These are phyloP conservation scores for Penicillium sp. DNA, from an alignment of 2,329 filamentous ascomycete genomes.

Conservation along the genomic window DNA sequence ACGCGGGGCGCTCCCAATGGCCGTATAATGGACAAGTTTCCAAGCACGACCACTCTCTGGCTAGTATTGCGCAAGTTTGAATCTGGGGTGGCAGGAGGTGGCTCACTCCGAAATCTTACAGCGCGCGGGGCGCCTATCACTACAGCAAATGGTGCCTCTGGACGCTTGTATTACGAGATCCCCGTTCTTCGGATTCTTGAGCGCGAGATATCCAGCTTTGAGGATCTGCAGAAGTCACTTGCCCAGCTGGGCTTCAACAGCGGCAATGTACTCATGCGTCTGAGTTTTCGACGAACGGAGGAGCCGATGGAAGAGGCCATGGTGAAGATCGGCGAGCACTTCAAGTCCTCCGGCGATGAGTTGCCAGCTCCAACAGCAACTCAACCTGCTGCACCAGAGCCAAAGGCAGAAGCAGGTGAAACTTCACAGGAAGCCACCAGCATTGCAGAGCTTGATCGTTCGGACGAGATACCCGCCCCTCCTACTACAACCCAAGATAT, in stretches of 20 bases:
- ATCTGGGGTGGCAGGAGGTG: constrained; percentile 59
- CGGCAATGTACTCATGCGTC: constrained; percentile 70
- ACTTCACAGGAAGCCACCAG: constrained; percentile 10
- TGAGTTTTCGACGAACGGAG: constrained; percentile 70
- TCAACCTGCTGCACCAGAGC: constrained; percentile 6
- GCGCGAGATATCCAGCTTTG: constrained; percentile 67
- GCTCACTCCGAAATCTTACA: constrained; percentile 69
- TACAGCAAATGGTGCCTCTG: constrained; percentile 52
- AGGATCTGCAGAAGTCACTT: constrained; percentile 81
- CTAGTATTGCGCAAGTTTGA: constrained; percentile 85
- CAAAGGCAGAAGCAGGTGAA: constrained; percentile 1
- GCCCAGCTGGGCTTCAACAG: constrained; percentile 80
- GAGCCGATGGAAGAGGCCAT: constrained; percentile 80
- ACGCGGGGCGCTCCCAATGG: constrained; percentile 56
- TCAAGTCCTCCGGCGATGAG: constrained; percentile 48
- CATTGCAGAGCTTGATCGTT: constrained; percentile 7
- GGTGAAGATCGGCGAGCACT: constrained; percentile 70
- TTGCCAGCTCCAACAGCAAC: constrained; percentile 20
- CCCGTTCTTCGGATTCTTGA: constrained; percentile 81
- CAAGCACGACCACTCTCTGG: constrained; percentile 85
- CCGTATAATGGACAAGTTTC: constrained; percentile 75
- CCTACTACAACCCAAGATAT: constrained; percentile 12
- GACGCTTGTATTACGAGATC: constrained; percentile 80
- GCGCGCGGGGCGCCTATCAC: constrained; percentile 65
- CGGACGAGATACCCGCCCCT: constrained; percentile 1